These are phyloP conservation scores for Epichloe aotearoae DNA, from an alignment of 2,329 filamentous ascomycete genomes.

Conservation along the genomic window DNA sequence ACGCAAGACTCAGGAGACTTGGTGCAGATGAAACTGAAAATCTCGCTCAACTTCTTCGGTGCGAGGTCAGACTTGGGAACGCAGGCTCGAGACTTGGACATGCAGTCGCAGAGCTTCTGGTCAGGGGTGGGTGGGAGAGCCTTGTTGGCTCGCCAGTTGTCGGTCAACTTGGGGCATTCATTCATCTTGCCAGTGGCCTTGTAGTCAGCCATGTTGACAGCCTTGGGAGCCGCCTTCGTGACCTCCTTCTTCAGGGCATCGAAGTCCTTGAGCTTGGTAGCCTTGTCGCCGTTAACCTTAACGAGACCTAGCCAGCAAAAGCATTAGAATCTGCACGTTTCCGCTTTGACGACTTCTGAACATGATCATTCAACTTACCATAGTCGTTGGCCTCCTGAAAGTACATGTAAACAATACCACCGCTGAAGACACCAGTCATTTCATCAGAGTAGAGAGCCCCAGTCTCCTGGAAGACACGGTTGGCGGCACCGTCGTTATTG, in stretches of 20 bases:
- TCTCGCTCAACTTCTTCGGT: slow-evolving; percentile 44
- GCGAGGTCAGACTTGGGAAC: slow-evolving; percentile 45
- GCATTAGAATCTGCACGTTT: neutral
- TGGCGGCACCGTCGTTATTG: slow-evolving; percentile 52
- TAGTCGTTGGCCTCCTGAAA: slow-evolving; percentile 85
- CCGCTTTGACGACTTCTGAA: neutral
- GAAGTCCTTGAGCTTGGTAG: slow-evolving; percentile 62
- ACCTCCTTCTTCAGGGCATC: slow-evolving; percentile 58
- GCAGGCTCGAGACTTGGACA: slow-evolving; percentile 63
- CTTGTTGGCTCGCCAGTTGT: slow-evolving; percentile 50
- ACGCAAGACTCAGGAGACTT: slow-evolving; percentile 40
- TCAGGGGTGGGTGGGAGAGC: slow-evolving; percentile 75
- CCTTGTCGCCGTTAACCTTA: slow-evolving; percentile 40
- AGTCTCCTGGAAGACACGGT: slow-evolving; percentile 77
- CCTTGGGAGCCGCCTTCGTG: slow-evolving; percentile 50
- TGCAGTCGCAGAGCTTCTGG: slow-evolving; percentile 68
- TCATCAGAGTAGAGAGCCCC: slow-evolving; percentile 61
- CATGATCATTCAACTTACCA: slow-evolving; percentile 33
- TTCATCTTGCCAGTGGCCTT: slow-evolving; percentile 56
- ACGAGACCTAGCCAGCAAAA: slow-evolving; percentile 46
- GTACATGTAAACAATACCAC: slow-evolving; percentile 98
- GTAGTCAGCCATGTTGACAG: slow-evolving; percentile 56
- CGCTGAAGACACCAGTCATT: slow-evolving; percentile 83
- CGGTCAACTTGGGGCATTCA: slow-evolving; percentile 54
- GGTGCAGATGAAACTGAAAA: slow-evolving; percentile 68